Conservation (phyloP, 371 early-diverging fungal species). For the Lichtheimia hyalospora region DNA sequence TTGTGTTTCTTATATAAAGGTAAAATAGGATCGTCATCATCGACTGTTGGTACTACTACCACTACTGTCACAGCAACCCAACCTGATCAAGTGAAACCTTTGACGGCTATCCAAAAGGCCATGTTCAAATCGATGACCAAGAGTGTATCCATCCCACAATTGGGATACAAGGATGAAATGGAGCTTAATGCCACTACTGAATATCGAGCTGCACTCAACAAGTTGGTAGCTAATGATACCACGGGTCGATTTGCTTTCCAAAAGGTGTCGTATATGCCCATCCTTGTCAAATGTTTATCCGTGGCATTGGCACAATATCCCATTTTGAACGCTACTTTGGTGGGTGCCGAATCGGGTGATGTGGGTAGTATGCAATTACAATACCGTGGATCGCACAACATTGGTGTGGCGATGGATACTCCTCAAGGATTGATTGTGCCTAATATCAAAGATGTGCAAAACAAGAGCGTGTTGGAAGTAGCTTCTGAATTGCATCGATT, state of each 20-base stretch:
- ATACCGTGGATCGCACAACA: constrained; percentile 83
- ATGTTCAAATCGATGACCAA: constrained; percentile 97
- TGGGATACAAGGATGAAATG: constrained; percentile 93
- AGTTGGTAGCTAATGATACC: constrained; percentile 37
- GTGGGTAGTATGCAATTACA: constrained; percentile 56
- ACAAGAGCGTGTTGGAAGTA: constrained; percentile 89
- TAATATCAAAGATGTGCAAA: constrained; percentile 89
- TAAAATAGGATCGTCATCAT: neutral
- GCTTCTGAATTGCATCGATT: constrained; percentile 84
- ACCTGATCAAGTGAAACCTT: constrained; percentile 38
- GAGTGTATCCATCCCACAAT: constrained; percentile 91
- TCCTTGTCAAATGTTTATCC: constrained; percentile 92
- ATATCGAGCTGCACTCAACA: constrained; percentile 73
- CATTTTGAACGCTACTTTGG: constrained; percentile 82
- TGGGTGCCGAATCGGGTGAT: constrained; percentile 36
- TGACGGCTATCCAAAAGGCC: constrained; percentile 87
- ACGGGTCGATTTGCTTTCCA: constrained; percentile 48
- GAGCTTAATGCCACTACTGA: constrained; percentile 67
- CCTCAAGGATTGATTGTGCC: constrained; percentile 93
- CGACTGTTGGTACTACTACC: neutral
- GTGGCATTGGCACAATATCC: constrained; percentile 84
- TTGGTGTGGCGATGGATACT: constrained; percentile 97
- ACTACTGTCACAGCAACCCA: neutral
- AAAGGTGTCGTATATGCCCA: constrained; percentile 93
- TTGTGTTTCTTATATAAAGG: neutral